Conservation (phyloP, 192 early-diverging fungal genomes). For the Mycoemilia scoparia region DNA sequence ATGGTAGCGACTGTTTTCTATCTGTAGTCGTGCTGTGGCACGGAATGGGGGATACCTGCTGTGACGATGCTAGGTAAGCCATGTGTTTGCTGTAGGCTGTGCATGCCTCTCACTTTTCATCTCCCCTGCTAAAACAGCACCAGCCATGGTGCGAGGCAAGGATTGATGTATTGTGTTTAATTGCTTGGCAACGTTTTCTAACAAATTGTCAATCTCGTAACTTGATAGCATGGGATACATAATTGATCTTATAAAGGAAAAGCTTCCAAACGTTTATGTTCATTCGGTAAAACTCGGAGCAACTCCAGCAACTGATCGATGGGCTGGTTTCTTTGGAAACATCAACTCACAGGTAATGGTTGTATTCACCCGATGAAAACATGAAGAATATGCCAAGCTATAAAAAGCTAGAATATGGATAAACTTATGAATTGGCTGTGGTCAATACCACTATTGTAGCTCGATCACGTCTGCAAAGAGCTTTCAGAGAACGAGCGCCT, state of each 20-base stretch:
- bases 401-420: too few species aligned
- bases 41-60: slow-evolving; percentile 78
- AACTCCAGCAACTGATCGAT: slow-evolving; percentile 50
- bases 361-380: too few species aligned
- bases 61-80: too few species aligned
- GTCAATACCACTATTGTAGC: slow-evolving; percentile 16
- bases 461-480: slow-evolving; percentile 57
- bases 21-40: slow-evolving; percentile 63
- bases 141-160: too few species aligned
- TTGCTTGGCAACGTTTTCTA: too few species aligned
- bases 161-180: too few species aligned
- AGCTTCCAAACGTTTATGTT: slow-evolving; percentile 48
- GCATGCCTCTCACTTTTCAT: too few species aligned
- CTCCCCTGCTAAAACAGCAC: too few species aligned
- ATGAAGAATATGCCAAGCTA: too few species aligned
- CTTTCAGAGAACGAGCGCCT: slow-evolving; percentile 42
- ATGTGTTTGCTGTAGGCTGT: too few species aligned
- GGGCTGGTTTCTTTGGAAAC: slow-evolving; percentile 72
- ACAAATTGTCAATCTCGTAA: too few species aligned
- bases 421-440: not conserved
- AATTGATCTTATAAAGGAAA: slow-evolving; percentile 14
- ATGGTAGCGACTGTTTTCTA: too few species aligned
- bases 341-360: slow-evolving; percentile 63
- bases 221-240: slow-evolving; percentile 38
- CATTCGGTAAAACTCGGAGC: slow-evolving; percentile 56